Percentiles rank a stretch among this genome's conserved stretches.
These are phyloP conservation scores for Penicillium olsonii DNA, from an alignment of 2,329 filamentous ascomycete species.

Conservation along the genomic window DNA sequence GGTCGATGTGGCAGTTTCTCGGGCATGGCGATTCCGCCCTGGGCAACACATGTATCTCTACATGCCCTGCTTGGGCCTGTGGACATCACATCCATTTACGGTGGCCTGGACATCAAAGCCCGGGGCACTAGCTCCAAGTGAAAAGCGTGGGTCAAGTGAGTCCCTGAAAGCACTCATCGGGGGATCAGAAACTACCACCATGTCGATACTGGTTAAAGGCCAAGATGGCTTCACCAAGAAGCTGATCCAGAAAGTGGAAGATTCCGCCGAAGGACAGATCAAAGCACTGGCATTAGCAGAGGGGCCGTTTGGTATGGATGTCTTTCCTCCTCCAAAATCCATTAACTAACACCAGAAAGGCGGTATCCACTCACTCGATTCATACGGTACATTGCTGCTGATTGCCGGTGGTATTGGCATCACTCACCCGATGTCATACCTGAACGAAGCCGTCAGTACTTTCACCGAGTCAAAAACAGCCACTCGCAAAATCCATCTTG, in stretches of 20 bases:
- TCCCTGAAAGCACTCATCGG: conserved; percentile 31
- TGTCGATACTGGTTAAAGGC: conserved; percentile 37
- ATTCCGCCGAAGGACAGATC: conserved; percentile 27
- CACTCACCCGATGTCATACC: conserved; percentile 38
- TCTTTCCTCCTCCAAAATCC: background rate
- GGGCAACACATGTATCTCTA: conserved; percentile 60
- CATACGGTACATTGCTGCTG: conserved; percentile 37
- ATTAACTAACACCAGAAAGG: conserved; percentile 18
- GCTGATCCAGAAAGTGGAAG: conserved; percentile 30
- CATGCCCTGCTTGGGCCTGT: conserved; percentile 48
- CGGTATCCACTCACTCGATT: conserved; percentile 31
- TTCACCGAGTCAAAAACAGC: conserved; percentile 26
- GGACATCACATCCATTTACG: conserved; percentile 47
- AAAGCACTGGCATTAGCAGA: conserved; percentile 33
- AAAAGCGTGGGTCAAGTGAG: conserved; percentile 34
- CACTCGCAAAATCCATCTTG: conserved; percentile 30
- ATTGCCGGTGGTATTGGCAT: conserved; percentile 42
- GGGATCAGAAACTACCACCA: conserved; percentile 26
- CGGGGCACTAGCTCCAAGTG: conserved; percentile 10
- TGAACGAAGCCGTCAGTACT: conserved; percentile 32
- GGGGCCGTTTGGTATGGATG: conserved; percentile 36
- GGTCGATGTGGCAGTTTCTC: conserved; percentile 35
- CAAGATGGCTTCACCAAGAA: conserved; percentile 37
- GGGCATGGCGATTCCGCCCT: conserved; percentile 39
- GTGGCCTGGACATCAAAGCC: conserved; percentile 41